These are phyloP conservation scores for Herpetomonas tarakana DNA, from an alignment of 208 protist genomes.

Conservation along the genomic window DNA sequence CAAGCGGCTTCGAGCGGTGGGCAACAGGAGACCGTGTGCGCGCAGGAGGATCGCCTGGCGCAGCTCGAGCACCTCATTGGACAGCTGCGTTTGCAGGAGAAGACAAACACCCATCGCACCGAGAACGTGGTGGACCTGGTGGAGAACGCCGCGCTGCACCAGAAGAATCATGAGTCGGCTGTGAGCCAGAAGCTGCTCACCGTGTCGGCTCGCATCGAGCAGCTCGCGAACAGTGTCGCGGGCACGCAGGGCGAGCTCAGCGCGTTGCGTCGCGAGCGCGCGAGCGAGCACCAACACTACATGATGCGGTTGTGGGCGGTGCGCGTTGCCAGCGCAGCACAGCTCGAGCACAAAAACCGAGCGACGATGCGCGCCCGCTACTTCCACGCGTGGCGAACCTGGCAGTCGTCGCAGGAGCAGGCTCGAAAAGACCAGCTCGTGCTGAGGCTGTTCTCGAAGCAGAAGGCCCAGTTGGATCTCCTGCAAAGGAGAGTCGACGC, in stretches of 20 bases:
- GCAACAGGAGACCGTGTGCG: not conserved
- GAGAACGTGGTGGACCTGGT: not conserved
- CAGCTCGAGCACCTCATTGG: not conserved
- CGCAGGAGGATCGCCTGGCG: not conserved
- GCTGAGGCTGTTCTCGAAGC: constrained; percentile 3
- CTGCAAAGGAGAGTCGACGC: not conserved
- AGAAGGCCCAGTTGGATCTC: constrained; percentile 1
- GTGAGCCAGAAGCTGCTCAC: not conserved
- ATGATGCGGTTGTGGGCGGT: not conserved
- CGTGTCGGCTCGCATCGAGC: not conserved
- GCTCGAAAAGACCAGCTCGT: not conserved
- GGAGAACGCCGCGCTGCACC: not conserved
- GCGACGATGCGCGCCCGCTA: not conserved
- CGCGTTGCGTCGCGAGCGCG: not conserved
- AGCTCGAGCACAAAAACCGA: not conserved
- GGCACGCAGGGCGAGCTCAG: not conserved
- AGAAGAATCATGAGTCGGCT: not conserved
- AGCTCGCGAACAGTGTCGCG: not conserved
- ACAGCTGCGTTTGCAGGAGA: too few relatives aligned
- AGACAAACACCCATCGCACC: too few relatives aligned
- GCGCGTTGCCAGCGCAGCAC: too few relatives aligned
- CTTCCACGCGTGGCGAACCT: constrained; percentile 1
- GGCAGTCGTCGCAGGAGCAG: not conserved
- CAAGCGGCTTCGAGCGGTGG: constrained; percentile 6
- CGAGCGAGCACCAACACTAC: not conserved